Percentiles rank a stretch among this genome's conserved stretches.
Evolutionary conservation across 495 filamentous ascomycete genomes (phyloP).

Genomic region (Penicillium verhagenii): DNA sequence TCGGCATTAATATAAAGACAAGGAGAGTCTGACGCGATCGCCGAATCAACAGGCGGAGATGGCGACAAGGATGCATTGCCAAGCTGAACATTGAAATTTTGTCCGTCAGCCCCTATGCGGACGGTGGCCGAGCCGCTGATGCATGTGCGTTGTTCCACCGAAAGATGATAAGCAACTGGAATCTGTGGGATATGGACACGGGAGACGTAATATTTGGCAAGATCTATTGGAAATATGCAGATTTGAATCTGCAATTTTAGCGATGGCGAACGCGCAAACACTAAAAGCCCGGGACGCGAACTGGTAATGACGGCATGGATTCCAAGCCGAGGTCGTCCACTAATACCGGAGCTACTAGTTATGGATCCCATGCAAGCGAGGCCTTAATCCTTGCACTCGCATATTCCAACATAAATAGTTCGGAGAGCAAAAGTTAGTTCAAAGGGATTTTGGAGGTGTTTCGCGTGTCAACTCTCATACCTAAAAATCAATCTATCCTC

Average conservation of each 20-base stretch:
- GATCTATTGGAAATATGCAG: background rate
- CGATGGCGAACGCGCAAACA: background rate
- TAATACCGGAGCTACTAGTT: conserved; percentile 4
- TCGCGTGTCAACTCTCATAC: background rate
- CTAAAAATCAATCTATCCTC: conserved; percentile 17
- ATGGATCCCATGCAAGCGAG: background rate
- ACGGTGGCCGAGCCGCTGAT: conserved; percentile 20
- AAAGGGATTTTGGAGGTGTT: background rate
- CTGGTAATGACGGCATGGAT: conserved; percentile 28
- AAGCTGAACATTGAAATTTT: conserved; percentile 12
- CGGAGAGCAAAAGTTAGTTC: background rate
- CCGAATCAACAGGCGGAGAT: conserved; percentile 14
- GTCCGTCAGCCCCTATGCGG: conserved; percentile 2
- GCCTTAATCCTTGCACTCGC: conserved; percentile 12
- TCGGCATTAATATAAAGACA: conserved; percentile 21
- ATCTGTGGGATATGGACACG: background rate
- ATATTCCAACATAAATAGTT: too few species aligned
- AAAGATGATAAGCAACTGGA: background rate
- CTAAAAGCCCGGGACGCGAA: conserved; percentile 24
- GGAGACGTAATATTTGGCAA: background rate
- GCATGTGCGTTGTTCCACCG: conserved; percentile 8
- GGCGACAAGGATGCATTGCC: conserved; percentile 16
- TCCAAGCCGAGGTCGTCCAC: conserved; percentile 16
- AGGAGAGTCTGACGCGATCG: conserved; percentile 12
- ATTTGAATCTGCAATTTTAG: background rate